phyloP scores from a whole-genome alignment of 2,329 filamentous ascomycete genomes.

The Venturia carpophila region DNA sequence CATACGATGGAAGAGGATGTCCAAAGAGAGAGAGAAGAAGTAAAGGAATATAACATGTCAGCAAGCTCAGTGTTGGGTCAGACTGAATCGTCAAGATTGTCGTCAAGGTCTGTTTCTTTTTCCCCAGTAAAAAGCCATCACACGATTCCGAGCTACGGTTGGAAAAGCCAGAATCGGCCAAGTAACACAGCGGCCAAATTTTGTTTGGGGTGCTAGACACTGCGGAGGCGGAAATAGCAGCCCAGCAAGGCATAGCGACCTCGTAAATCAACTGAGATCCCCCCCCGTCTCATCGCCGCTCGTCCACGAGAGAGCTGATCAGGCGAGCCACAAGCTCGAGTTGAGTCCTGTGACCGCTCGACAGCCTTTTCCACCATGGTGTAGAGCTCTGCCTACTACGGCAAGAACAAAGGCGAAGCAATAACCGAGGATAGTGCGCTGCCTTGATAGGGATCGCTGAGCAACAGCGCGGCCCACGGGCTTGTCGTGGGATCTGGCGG shows the following conservation, averaged over 20 bases:
- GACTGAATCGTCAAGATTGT: no score
- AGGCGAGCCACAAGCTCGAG: not conserved
- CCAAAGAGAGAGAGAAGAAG: no score
- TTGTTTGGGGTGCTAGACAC: not conserved
- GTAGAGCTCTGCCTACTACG: not conserved
- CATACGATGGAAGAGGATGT: no score
- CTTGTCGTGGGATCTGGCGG: conserved; percentile 1
- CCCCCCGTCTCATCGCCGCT: not conserved
- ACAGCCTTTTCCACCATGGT: not conserved
- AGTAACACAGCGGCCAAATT: not conserved
- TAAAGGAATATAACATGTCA: no score
- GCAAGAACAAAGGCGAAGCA: no score
- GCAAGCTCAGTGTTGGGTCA: no score
- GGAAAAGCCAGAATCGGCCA: not conserved
- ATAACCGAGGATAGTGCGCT: no score
- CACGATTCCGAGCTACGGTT: not conserved
- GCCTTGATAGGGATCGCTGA: not conserved
- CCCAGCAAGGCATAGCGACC: not conserved
- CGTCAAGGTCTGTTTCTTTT: not conserved
- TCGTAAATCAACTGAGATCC: not conserved
- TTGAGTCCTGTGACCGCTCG: not conserved
- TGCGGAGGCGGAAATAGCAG: not conserved
- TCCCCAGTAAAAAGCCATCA: not conserved
- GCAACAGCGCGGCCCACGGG: not conserved
- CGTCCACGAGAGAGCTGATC: not conserved